Conservation (phyloP, 2,329 filamentous ascomycete species). For the Fusarium multiceps region DNA sequence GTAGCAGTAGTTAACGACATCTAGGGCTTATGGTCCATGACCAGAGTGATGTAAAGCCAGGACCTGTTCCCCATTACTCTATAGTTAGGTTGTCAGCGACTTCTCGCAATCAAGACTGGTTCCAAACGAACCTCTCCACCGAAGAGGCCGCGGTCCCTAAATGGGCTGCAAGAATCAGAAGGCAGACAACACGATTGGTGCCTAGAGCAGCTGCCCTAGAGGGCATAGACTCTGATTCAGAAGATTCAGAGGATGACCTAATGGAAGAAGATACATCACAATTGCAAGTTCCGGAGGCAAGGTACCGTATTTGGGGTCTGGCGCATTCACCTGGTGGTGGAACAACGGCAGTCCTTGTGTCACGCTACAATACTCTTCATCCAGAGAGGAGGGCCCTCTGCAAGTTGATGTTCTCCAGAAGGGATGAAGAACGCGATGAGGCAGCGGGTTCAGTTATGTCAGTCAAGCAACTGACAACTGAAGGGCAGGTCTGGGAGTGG, state of each 20-base stretch:
- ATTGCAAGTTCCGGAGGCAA: slow-evolving; percentile 60
- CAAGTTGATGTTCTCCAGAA: slow-evolving; percentile 54
- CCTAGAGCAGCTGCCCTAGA: slow-evolving; percentile 59
- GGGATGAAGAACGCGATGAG: slow-evolving; percentile 26
- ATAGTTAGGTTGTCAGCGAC: slow-evolving; percentile 65
- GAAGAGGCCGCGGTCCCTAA: slow-evolving; percentile 48
- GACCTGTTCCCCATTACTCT: slow-evolving; percentile 60
- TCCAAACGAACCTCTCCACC: slow-evolving; percentile 60
- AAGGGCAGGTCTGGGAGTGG: slow-evolving; percentile 67
- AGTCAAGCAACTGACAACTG: slow-evolving; percentile 54
- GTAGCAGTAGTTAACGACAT: slow-evolving; percentile 5
- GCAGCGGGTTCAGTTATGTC: neutral
- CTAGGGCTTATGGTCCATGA: slow-evolving; percentile 61
- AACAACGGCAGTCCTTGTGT: slow-evolving; percentile 62
- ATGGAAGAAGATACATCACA: slow-evolving; percentile 50
- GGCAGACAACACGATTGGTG: slow-evolving; percentile 57
- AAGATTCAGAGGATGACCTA: slow-evolving; percentile 47
- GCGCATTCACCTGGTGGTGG: slow-evolving; percentile 63
- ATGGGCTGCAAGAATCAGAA: slow-evolving; percentile 62
- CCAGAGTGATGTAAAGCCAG: slow-evolving; percentile 39
- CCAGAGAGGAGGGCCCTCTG: slow-evolving; percentile 57
- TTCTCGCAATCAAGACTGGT: slow-evolving; percentile 63
- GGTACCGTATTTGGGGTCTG: slow-evolving; percentile 66
- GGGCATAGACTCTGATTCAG: slow-evolving; percentile 50
- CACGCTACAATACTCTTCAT: slow-evolving; percentile 61